Conservation (phyloP, 2,329 filamentous ascomycete genomes). For the Epichloe typhina region DNA sequence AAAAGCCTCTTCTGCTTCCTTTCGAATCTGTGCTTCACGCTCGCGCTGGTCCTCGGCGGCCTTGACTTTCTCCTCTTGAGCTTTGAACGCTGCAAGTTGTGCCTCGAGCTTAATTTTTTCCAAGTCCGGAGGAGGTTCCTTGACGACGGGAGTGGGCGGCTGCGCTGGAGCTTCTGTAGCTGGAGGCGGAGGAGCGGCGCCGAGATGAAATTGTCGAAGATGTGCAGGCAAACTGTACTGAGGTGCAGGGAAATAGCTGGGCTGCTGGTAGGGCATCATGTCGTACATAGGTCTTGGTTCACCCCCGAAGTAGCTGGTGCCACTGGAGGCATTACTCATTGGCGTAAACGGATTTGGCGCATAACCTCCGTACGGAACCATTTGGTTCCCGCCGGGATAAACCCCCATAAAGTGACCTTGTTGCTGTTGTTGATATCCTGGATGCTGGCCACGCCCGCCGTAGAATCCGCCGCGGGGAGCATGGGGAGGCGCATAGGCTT, state of each 20-base stretch:
- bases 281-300: conserved; percentile 29
- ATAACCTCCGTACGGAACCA: conserved; percentile 33
- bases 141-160: conserved; percentile 22
- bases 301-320: conserved; percentile 28
- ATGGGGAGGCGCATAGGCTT: conserved; percentile 9
- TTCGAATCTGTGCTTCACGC: conserved; percentile 30
- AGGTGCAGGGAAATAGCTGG: conserved; percentile 7
- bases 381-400: conserved; percentile 26
- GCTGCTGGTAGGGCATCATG: conserved; percentile 37
- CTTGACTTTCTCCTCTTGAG: conserved; percentile 30
- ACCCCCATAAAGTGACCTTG: conserved; percentile 30
- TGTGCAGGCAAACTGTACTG: conserved; percentile 9
- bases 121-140: conserved; percentile 32
- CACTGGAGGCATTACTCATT: conserved; percentile 24
- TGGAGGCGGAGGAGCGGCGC: conserved; percentile 25
- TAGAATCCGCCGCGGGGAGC: conserved; percentile 17
- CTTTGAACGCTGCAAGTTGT: conserved; percentile 39
- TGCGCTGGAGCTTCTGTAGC: conserved; percentile 25
- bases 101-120: conserved; percentile 47
- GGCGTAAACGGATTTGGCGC: conserved; percentile 30
- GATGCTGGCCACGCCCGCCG: conserved; percentile 14
- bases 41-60: conserved; percentile 31
- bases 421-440: conserved; percentile 35
- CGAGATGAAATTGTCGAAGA: conserved; percentile 27
- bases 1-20: conserved; percentile 33